Evolutionary conservation across 1,284 basidiomycete species (phyloP), one percentile per base, ranked within the genome.

Genomic region (Trichosporon ovoides): DNA sequence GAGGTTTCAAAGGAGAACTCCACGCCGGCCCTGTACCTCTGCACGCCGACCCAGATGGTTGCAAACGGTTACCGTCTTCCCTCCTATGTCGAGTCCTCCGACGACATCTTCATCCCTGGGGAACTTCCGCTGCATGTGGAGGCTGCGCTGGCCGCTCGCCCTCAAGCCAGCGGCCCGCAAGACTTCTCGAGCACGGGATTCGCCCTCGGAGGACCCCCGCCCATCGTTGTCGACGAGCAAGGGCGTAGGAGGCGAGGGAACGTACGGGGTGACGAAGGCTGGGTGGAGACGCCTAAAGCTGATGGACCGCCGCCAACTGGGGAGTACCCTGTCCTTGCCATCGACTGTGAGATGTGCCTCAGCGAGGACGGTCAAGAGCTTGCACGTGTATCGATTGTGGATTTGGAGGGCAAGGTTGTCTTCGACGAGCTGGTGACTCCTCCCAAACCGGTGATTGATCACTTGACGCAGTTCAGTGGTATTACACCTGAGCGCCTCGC

Each of bases 321-420:
- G 55, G 53, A 66, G 59, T 69, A 72, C 59, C 59, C 68, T 35
- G 69, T 80, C 33, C 57, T 76, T 43, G 81, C 83, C 0, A 74
- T 96, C 40, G 93, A 96, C 79, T 97, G 93, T 73, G 92, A 96
- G 76, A 96, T 96, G 91, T 91, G 63, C 59, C 83, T 63, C 38
- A 14, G 18, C 0, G 87, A 87, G 67, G 87, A 88, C 51, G 92
- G 91, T 7, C 91, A 90, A 64, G 90, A 91, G 70, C 81, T 97
- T 12, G 87, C 92, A 0, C 80, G 91, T 48, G 83, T 93, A 5
- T 92, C 87, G 57, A 73, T 95, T 19, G 84, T 97, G 58, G 88
- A 95, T 65, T 88, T 83, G 68, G 70, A 82, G 31, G 85, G 84
- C 14, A 80, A 83, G 49, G 85, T 88, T 22, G 74, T 94, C 1